Percentiles rank a stretch among this genome's conserved stretches.
Evolutionary conservation across 805 yeast genomes (phyloP).

Genomic region (Pichia cephalocereana): DNA sequence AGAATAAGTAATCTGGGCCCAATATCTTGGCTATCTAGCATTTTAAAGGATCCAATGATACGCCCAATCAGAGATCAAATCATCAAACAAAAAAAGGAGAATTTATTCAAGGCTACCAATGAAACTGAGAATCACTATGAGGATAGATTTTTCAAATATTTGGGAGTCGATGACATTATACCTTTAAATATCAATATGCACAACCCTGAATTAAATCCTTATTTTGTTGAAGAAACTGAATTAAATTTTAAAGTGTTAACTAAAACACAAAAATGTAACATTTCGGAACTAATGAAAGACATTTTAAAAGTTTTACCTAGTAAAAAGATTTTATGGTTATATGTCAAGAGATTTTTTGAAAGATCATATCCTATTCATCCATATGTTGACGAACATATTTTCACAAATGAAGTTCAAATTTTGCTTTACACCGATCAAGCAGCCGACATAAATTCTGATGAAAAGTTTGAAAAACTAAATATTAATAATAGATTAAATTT

Average conservation of each 20-base stretch:
- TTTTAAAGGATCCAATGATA: slow-evolving; percentile 37
- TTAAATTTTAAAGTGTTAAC: slow-evolving; percentile 2
- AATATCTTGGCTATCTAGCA: slow-evolving; percentile 37
- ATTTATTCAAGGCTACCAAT: not conserved
- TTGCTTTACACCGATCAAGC: slow-evolving; percentile 25
- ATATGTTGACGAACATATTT: slow-evolving; percentile 32
- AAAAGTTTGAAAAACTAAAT: slow-evolving; percentile 21
- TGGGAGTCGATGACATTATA: slow-evolving; percentile 30
- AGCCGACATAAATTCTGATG: slow-evolving; percentile 26
- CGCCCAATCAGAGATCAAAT: slow-evolving; percentile 27
- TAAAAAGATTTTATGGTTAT: slow-evolving; percentile 35
- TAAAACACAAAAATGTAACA: not conserved
- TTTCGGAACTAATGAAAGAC: not conserved
- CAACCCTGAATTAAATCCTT: not conserved
- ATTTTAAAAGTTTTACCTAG: slow-evolving; percentile 35
- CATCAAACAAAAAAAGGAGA: slow-evolving; percentile 14
- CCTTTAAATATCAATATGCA: slow-evolving; percentile 13
- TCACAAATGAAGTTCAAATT: slow-evolving; percentile 25
- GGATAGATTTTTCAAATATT: slow-evolving; percentile 27
- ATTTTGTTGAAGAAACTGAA: not conserved
- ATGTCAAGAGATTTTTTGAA: slow-evolving; percentile 34
- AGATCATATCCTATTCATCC: slow-evolving; percentile 41
- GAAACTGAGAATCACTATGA: slow-evolving; percentile 20
- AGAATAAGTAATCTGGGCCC: slow-evolving; percentile 44
- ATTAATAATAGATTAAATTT: slow-evolving; percentile 38